Evolutionary conservation across 2,329 filamentous ascomycete species (phyloP).

Genomic region (Grosmannia clavigera): DNA sequence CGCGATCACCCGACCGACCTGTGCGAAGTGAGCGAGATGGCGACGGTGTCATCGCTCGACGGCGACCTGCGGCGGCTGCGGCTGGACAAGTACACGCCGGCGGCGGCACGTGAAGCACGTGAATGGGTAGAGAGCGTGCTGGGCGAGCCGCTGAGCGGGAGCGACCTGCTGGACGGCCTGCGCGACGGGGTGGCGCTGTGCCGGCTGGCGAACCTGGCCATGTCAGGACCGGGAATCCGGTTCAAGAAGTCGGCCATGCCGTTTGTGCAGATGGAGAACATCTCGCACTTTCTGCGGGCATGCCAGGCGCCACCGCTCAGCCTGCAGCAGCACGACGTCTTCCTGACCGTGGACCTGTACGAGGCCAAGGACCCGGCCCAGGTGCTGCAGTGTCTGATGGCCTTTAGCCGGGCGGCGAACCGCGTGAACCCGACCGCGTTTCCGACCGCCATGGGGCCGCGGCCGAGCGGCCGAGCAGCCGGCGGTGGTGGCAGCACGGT

Average conservation of each 20-base stretch:
- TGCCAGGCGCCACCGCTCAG: slow-evolving; percentile 77
- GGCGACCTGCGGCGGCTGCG: slow-evolving; percentile 91
- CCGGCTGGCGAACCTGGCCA: slow-evolving; percentile 74
- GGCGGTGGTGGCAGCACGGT: slow-evolving; percentile 42
- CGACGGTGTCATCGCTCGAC: slow-evolving; percentile 84
- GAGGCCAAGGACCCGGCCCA: slow-evolving; percentile 94
- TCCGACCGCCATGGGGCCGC: slow-evolving; percentile 63
- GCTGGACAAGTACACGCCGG: slow-evolving; percentile 83
- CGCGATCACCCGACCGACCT: no score
- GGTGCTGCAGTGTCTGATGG: slow-evolving; percentile 81
- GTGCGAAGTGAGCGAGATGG: slow-evolving; percentile 21
- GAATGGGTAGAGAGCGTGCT: slow-evolving; percentile 77
- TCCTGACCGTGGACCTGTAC: slow-evolving; percentile 92
- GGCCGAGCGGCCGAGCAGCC: slow-evolving; percentile 49
- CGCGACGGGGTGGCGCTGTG: slow-evolving; percentile 89
- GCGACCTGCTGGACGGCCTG: slow-evolving; percentile 72
- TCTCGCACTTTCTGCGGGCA: slow-evolving; percentile 84
- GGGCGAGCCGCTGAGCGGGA: slow-evolving; percentile 56
- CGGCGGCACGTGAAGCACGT: slow-evolving; percentile 73
- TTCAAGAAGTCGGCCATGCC: slow-evolving; percentile 93
- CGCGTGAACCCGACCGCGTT: slow-evolving; percentile 61
- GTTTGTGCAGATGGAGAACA: slow-evolving; percentile 99
- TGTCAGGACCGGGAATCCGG: slow-evolving; percentile 64
- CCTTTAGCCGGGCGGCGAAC: slow-evolving; percentile 82
- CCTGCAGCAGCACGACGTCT: slow-evolving; percentile 86